phyloP scores from a whole-genome alignment of 129 eudicot species.

The Lactuca saligna region DNA sequence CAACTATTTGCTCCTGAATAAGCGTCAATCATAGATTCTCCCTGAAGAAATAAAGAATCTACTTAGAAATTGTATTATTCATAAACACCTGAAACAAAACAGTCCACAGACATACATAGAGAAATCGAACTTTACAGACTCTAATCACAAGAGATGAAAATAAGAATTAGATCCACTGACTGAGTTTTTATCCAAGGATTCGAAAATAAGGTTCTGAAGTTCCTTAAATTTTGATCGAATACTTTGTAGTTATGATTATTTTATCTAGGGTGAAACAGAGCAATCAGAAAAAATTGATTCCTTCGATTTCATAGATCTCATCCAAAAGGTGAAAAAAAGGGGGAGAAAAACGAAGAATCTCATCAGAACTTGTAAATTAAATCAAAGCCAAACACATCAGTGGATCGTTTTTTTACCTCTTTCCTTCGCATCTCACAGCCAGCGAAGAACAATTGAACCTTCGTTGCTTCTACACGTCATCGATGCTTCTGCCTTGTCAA shows the following conservation, averaged over 20 bases:
- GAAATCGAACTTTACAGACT: background rate
- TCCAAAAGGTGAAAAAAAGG: background rate
- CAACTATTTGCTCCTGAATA: slow-evolving; percentile 9
- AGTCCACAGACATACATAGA: background rate
- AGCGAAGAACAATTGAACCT: too few relatives aligned
- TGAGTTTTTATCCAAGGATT: background rate
- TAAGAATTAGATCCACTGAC: slow-evolving; percentile 19
- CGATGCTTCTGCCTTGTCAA: too few relatives aligned
- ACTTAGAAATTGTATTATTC: slow-evolving; percentile 12
- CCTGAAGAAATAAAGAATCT: slow-evolving; percentile 14
- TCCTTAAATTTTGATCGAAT: slow-evolving; percentile 6
- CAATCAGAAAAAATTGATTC: slow-evolving; percentile 18
- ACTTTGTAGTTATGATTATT: background rate
- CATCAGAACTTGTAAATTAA: background rate
- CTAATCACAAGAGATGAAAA: slow-evolving; percentile 1
- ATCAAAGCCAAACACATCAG: too few relatives aligned
- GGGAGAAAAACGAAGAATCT: background rate
- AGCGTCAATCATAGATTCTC: slow-evolving; percentile 17
- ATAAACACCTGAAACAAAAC: background rate
- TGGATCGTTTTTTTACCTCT: too few relatives aligned
- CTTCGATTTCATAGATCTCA: slow-evolving; percentile 26
- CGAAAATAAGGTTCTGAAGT: background rate
- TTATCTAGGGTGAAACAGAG: slow-evolving; percentile 10
- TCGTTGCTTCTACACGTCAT: too few relatives aligned
- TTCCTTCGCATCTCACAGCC: too few relatives aligned